Percentiles rank a stretch among this genome's conserved stretches.
Evolutionary conservation across 2,329 filamentous ascomycete species (phyloP).

Genomic region (Pyrenophora tritici-repentis): DNA sequence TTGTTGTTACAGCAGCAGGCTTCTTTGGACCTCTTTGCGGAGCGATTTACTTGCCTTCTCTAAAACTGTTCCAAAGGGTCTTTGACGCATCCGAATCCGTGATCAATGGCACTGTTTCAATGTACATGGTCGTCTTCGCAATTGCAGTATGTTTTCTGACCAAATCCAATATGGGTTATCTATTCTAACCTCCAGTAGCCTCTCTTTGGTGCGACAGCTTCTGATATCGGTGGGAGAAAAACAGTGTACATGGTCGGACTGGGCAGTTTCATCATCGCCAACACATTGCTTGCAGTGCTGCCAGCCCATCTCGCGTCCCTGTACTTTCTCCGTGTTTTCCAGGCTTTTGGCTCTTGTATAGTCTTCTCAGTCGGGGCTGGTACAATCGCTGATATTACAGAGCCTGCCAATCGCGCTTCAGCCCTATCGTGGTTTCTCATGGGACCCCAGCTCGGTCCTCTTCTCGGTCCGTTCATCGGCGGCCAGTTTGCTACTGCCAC

Average conservation of each 20-base stretch:
- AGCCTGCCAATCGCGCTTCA: constrained; percentile 48
- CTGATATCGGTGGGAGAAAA: constrained; percentile 50
- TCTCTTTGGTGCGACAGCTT: constrained; percentile 50
- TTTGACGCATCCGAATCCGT: constrained; percentile 45
- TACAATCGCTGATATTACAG: constrained; percentile 51
- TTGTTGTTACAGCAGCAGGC: constrained; percentile 49
- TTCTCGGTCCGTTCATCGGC: constrained; percentile 52
- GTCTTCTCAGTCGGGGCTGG: constrained; percentile 53
- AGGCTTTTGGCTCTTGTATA: constrained; percentile 51
- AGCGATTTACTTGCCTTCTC: constrained; percentile 52
- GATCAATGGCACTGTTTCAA: constrained; percentile 53
- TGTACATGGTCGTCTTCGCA: constrained; percentile 54
- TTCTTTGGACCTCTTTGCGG: constrained; percentile 53
- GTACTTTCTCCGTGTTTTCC: constrained; percentile 50
- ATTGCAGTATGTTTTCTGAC: constrained; percentile 32
- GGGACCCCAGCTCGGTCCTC: constrained; percentile 53
- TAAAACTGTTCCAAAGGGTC: constrained; percentile 46
- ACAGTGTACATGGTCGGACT: constrained; percentile 51
- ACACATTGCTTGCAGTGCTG: constrained; percentile 47
- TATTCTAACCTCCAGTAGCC: constrained; percentile 31
- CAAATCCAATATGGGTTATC: background rate
- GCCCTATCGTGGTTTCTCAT: constrained; percentile 52
- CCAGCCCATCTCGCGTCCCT: constrained; percentile 48
- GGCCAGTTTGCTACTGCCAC: constrained; percentile 45
- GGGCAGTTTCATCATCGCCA: constrained; percentile 48